A percentile compares a stretch with the other conserved stretches of the same genome.
Conservation (phyloP, 306 rosid species). For the Cicer chorassanicum region DNA sequence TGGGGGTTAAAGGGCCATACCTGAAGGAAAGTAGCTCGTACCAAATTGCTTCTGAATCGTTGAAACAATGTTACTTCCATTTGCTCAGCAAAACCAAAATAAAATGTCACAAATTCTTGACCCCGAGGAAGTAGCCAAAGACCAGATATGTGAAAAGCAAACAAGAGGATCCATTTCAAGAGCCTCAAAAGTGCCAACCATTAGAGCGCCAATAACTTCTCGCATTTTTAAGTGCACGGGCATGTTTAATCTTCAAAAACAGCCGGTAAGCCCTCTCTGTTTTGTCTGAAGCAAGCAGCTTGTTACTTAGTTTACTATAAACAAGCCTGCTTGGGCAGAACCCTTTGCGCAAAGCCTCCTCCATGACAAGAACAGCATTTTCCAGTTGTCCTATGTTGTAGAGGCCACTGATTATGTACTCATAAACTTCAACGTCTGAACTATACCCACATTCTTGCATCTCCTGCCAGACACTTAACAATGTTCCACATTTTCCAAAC, state of each 20-base stretch:
- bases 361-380: constrained; percentile 88
- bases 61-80: no score
- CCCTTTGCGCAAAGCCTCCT: constrained; percentile 75
- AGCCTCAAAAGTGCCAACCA: constrained; percentile 87
- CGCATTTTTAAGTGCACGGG: constrained; percentile 65
- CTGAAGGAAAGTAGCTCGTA: no score
- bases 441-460: constrained; percentile 82
- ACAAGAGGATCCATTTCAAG: background rate
- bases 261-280: constrained; percentile 73
- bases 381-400: constrained; percentile 85
- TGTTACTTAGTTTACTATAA: constrained; percentile 73
- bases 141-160: constrained; percentile 31
- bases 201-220: constrained; percentile 74
- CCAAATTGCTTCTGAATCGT: no score
- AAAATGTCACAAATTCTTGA: no score
- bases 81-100: no score
- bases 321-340: constrained; percentile 81
- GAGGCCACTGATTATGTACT: constrained; percentile 73
- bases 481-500: constrained; percentile 84
- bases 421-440: constrained; percentile 78
- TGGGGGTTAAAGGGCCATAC: no score
- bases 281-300: constrained; percentile 62
- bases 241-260: constrained; percentile 70
- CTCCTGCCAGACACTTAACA: constrained; percentile 78
- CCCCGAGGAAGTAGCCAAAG: constrained; percentile 11